These are phyloP conservation scores for Yamadazyma ubonensis DNA, from an alignment of 805 yeast genomes.

Conservation along the genomic window DNA sequence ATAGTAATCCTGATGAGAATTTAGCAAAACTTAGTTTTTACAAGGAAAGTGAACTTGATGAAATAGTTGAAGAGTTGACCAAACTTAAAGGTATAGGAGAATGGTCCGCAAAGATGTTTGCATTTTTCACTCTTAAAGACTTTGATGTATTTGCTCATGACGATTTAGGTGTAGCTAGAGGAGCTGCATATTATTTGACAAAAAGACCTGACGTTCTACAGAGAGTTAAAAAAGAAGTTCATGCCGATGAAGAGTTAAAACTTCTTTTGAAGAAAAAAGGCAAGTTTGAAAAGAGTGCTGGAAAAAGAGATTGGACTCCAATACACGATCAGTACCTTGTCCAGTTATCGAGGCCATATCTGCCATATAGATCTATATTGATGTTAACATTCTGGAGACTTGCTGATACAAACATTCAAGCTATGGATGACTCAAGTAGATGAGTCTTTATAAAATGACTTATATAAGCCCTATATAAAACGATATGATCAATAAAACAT, in stretches of 20 bases:
- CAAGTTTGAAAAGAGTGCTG: slow-evolving; percentile 35
- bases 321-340: slow-evolving; percentile 58
- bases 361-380: slow-evolving; percentile 65
- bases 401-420: slow-evolving; percentile 56
- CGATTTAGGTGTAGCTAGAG: slow-evolving; percentile 85
- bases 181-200: slow-evolving; percentile 62
- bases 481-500: neutral
- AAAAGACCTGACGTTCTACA: slow-evolving; percentile 50
- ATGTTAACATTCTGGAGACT: slow-evolving; percentile 77
- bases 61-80: slow-evolving; percentile 48
- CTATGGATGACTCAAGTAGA: slow-evolving; percentile 22
- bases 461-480: slow-evolving; percentile 1
- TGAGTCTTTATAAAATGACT: neutral
- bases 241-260: slow-evolving; percentile 33
- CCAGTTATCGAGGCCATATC: slow-evolving; percentile 54
- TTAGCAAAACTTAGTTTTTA: slow-evolving; percentile 39
- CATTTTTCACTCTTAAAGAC: slow-evolving; percentile 64
- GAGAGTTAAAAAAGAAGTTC: slow-evolving; percentile 38
- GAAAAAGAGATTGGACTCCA: slow-evolving; percentile 64
- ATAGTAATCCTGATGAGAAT: slow-evolving; percentile 38
- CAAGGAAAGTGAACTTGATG: slow-evolving; percentile 37
- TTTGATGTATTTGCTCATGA: slow-evolving; percentile 71
- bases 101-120: slow-evolving; percentile 91
- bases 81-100: slow-evolving; percentile 69
- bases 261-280: slow-evolving; percentile 32